A percentile compares a stretch with the other conserved stretches of the same genome.
These are phyloP conservation scores for Jaenimonas drosophilae DNA, from an alignment of 208 protist species.

Conservation along the genomic window DNA sequence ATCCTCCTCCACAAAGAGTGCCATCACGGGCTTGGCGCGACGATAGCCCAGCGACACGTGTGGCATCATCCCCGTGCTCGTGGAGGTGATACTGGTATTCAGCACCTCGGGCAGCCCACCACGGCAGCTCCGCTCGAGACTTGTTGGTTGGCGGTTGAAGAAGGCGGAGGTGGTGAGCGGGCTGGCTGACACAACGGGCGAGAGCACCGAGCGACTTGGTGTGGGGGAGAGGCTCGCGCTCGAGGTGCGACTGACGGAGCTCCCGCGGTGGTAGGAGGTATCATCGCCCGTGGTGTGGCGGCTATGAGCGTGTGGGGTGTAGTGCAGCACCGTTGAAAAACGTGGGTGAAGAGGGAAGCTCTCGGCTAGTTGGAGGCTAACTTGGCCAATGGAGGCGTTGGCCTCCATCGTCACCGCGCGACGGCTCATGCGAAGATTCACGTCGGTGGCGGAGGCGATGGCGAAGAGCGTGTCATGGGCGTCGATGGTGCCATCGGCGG, in stretches of 20 bases:
- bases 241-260: neutral
- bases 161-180: neutral
- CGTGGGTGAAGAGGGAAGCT: slow-evolving; percentile 22
- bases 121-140: neutral
- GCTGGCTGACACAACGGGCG: too few relatives aligned
- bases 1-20: slow-evolving; percentile 41
- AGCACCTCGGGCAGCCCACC: too few relatives aligned
- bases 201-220: too few relatives aligned
- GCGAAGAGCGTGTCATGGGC: slow-evolving; percentile 42
- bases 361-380: slow-evolving; percentile 27
- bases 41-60: slow-evolving; percentile 66
- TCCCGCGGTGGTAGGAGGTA: too few relatives aligned
- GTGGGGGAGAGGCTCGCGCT: too few relatives aligned
- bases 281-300: too few relatives aligned
- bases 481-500: too few relatives aligned
- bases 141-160: neutral
- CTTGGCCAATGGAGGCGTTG: slow-evolving; percentile 29
- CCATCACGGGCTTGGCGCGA: slow-evolving; percentile 62
- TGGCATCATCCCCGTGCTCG: slow-evolving; percentile 1
- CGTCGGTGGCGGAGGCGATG: slow-evolving; percentile 23
- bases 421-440: slow-evolving; percentile 53
- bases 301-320: too few relatives aligned
- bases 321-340: too few relatives aligned
- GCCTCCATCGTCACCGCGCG: slow-evolving; percentile 57
- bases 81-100: too few relatives aligned